A percentile compares a stretch with the other conserved stretches of the same genome.
phyloP scores from a whole-genome alignment of 768 basidiomycete genomes.

The Lentinus tigrinus region DNA sequence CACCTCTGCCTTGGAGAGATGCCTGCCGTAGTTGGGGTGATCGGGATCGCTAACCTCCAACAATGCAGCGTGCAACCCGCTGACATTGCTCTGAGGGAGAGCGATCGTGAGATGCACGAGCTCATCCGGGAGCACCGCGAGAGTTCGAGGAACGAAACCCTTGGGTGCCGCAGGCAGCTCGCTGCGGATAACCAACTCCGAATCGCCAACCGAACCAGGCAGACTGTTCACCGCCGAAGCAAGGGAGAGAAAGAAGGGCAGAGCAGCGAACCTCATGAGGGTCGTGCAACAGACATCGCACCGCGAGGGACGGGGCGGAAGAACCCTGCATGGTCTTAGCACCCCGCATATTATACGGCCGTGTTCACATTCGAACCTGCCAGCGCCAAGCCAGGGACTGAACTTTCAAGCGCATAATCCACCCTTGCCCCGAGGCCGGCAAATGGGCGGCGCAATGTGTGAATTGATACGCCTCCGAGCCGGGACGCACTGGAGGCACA shows the following conservation, averaged over 20 bases:
- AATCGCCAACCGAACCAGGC: background rate
- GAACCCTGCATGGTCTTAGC: too few relatives aligned
- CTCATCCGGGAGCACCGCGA: background rate
- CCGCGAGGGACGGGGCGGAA: too few relatives aligned
- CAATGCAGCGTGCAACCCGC: slow-evolving; percentile 33
- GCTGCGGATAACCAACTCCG: background rate
- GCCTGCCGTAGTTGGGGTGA: slow-evolving; percentile 25
- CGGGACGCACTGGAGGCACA: too few relatives aligned
- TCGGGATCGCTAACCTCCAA: slow-evolving; percentile 38
- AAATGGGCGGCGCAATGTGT: too few relatives aligned
- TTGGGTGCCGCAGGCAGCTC: background rate
- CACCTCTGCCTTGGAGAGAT: slow-evolving; percentile 14
- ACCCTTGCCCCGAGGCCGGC: too few relatives aligned
- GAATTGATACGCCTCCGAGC: too few relatives aligned
- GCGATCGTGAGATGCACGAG: slow-evolving; percentile 22
- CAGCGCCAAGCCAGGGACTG: too few relatives aligned
- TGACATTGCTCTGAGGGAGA: slow-evolving; percentile 32
- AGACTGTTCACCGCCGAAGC: background rate
- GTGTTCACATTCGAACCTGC: too few relatives aligned
- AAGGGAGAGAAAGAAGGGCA: background rate
- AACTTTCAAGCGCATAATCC: too few relatives aligned
- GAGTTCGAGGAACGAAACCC: background rate
- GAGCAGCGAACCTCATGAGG: too few relatives aligned
- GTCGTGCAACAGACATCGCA: too few relatives aligned
- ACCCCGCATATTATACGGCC: too few relatives aligned